Base-by-base conservation (phyloP, 345 rosid species). In the Rhizophora mangle region DNA sequence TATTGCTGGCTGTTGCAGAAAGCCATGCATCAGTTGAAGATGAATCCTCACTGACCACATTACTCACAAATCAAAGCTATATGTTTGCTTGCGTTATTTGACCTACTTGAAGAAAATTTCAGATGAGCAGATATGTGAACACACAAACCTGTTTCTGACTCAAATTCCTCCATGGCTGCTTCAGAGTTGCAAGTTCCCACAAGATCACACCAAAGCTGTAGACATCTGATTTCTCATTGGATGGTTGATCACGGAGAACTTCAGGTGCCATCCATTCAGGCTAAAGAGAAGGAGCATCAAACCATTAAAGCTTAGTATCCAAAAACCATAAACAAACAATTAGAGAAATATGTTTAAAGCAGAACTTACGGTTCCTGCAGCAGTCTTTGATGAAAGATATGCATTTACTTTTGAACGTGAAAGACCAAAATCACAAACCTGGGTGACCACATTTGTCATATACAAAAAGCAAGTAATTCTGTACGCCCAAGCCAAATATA, bases 261-360 rank as follows among this genome's bases (percentile, higher is more conserved):
- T 75, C 79, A 4, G 79, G 79, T 16, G 79, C 79, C 79, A 75
- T 75, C 79, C 79, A 75, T 64, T 75, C 79, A 1, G 79, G 79
- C 79, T 75, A 70, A 37, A 59, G 34, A 46, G 31, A 47, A 47
- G 53, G 32, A 24, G 21, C 26, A 60, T 24, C 64, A 19, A 59
- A 69, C 31, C 6, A 47, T 22, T 36, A 65, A 54, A 32, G 30
- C 57, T 65, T 54, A 58, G 49, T 62, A 39, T 34, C 51, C 31
- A 22, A 62, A 55, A 47, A 27, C 8, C 63, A 53, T 19, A 27
- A 39, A 37, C 60, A 27, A 34, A 27, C 22, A 21, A 37, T 37
- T 22, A 39, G 43, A 71, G 65, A 4, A 52, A 59, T 11, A 5
- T 68, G 22, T 34, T 51, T 29, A 13, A 54, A 68, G 62, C 19